These are phyloP conservation scores for Carex scoparia DNA, from an alignment of 176 grass and related monocot genomes.

Conservation along the genomic window DNA sequence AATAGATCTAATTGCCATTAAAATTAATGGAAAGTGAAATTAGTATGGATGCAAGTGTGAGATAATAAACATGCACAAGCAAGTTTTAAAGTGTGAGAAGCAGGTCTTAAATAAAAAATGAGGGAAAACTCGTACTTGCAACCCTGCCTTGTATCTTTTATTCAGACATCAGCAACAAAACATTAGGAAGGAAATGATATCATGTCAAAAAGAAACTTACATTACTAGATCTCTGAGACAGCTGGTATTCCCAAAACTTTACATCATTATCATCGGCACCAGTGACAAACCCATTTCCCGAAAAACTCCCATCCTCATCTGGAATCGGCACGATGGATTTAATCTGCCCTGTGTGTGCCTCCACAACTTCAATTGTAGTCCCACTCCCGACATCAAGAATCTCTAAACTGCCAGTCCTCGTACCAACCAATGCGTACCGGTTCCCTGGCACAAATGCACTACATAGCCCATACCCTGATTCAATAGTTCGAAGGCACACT, in stretches of 20 bases:
- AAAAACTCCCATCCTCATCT: conserved; percentile 51
- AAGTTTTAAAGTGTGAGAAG: neutral
- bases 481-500: conserved; percentile 80
- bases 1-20: neutral
- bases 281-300: conserved; percentile 70
- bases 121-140: neutral
- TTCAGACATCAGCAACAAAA: neutral
- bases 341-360: conserved; percentile 82
- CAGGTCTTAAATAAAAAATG: neutral
- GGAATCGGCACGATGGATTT: conserved; percentile 72
- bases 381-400: conserved; percentile 95
- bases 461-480: conserved; percentile 87
- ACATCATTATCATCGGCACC: conserved; percentile 84
- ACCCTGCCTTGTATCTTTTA: neutral
- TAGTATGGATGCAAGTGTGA: neutral
- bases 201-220: conserved; percentile 40
- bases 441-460: conserved; percentile 85
- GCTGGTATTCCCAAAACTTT: conserved; percentile 91
- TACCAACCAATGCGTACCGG: conserved; percentile 77
- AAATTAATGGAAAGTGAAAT: neutral
- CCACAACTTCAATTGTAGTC: conserved; percentile 57
- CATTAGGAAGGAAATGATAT: conserved; percentile 1
- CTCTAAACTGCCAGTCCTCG: conserved; percentile 76
- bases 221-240: conserved; percentile 52
- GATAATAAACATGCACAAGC: neutral